Base-by-base conservation (phyloP, 164 flowering plant genomes). In the Saururus chinensis region DNA sequence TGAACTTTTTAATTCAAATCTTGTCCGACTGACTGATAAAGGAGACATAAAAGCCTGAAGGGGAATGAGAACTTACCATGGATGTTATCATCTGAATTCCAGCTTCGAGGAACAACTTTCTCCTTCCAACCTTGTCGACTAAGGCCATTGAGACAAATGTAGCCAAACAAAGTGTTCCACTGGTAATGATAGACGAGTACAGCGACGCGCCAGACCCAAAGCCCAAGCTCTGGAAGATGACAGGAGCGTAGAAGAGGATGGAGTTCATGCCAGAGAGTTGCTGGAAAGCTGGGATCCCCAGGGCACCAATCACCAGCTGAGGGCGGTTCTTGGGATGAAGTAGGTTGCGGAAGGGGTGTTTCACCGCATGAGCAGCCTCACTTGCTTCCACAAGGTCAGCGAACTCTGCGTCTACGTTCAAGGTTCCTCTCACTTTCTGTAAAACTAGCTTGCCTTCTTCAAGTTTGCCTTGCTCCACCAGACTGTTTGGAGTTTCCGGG, bases 401-500 rank as follows among this genome's bases (percentile, higher is more conserved):
- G 54, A 85, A 84, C 60, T 92, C 98, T 0, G 95, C 95, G 40
- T 85, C 84, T 0, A 92, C 81, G 4, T 89, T 87, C 1, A 49
- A 25, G 22, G 93, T 89, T 0, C 98, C 98, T 68, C 98, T 77
- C 4, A 92, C 66, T 68, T 76, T 89, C 74, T 80, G 83, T 65
- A 92, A 65, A 0, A 83, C 74, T 20, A 17, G 52, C 62, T 80
- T 77, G 30, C 69, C 92, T 73, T 89, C 85, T 0, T 88, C 86
- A 12, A 80, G 25, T 63, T 60, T 84, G 7, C 95, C 92, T 65
- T 81, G 88, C 64, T 89, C 92, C 4, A 92, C 89, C 1, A 92
- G 82, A 64, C 98, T 92, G 75, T 92, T 92, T 0, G 98, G 98
- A 0, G 96, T 92, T 76, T 92, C 98, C 0, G 98, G 96, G 56